Evolutionary conservation across 345 rosid genomes (phyloP).

Genomic region (Brassica napus): Da-Ae NC_063440.1:20756501-20757000

Average conservation of each 20-base stretch:
- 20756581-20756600: slow-evolving; percentile 18
- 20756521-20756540: slow-evolving; percentile 24
- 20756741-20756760: slow-evolving; percentile 20
- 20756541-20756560: slow-evolving; percentile 18
- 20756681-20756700: background rate
- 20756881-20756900: slow-evolving; percentile 23
- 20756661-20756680: background rate
- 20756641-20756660: background rate
- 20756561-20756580: slow-evolving; percentile 7
- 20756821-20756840: background rate
- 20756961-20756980: slow-evolving; percentile 32
- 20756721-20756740: slow-evolving; percentile 17
- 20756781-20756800: slow-evolving; percentile 28
- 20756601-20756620: background rate
- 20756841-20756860: slow-evolving; percentile 10
- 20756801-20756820: slow-evolving; percentile 22
- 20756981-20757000: slow-evolving; percentile 24
- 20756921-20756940: slow-evolving; percentile 8
- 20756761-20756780: slow-evolving; percentile 23
- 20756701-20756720: background rate
- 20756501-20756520: slow-evolving; percentile 23
- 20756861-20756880: background rate
- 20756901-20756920: background rate
- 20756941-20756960: slow-evolving; percentile 27
- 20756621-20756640: background rate